Percentiles rank a stretch among this genome's conserved stretches.
phyloP scores from a whole-genome alignment of 2,329 filamentous ascomycete species.

The Microdochium paspali region DNA sequence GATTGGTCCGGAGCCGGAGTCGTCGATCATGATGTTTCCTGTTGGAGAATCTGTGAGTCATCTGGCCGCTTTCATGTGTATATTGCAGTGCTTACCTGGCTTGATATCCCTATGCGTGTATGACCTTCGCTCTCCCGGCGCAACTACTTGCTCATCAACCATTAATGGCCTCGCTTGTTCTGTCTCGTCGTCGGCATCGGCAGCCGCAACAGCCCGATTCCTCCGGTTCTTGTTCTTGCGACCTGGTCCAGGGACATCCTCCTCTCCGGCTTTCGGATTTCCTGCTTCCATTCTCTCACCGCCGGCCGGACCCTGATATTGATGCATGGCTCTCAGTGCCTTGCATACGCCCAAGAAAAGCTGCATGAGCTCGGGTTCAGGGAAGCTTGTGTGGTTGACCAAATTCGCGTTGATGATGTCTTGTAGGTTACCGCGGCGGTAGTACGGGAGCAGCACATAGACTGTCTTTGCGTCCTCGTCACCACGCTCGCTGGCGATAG shows the following conservation, averaged over 20 bases:
- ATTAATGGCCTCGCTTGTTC: slow-evolving; percentile 77
- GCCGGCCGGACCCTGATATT: slow-evolving; percentile 54
- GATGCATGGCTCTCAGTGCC: slow-evolving; percentile 83
- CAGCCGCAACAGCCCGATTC: slow-evolving; percentile 24
- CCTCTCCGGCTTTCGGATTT: slow-evolving; percentile 27
- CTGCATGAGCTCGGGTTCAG: slow-evolving; percentile 78
- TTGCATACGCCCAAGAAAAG: slow-evolving; percentile 88
- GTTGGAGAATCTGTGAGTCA: slow-evolving; percentile 1
- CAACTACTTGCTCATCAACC: slow-evolving; percentile 65
- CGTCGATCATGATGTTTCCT: slow-evolving; percentile 97
- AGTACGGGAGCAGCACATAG: slow-evolving; percentile 94
- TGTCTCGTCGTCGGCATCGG: slow-evolving; percentile 60
- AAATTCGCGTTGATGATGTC: slow-evolving; percentile 98
- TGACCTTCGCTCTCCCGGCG: slow-evolving; percentile 60
- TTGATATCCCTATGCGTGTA: slow-evolving; percentile 98
- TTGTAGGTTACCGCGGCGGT: slow-evolving; percentile 88
- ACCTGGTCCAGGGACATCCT: slow-evolving; percentile 25
- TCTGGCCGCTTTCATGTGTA: slow-evolving; percentile 2
- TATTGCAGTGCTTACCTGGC: slow-evolving; percentile 50
- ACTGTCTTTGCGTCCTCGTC: slow-evolving; percentile 77
- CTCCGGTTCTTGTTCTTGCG: slow-evolving; percentile 26
- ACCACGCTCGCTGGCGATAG: slow-evolving; percentile 44
- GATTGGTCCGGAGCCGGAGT: slow-evolving; percentile 79
- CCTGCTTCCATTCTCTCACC: slow-evolving; percentile 46
- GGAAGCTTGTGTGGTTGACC: slow-evolving; percentile 87